Evolutionary conservation across 2,329 filamentous ascomycete genomes (phyloP), one percentile per base, ranked within the genome.

Genomic region (Alternaria novae-zelandiae): DNA sequence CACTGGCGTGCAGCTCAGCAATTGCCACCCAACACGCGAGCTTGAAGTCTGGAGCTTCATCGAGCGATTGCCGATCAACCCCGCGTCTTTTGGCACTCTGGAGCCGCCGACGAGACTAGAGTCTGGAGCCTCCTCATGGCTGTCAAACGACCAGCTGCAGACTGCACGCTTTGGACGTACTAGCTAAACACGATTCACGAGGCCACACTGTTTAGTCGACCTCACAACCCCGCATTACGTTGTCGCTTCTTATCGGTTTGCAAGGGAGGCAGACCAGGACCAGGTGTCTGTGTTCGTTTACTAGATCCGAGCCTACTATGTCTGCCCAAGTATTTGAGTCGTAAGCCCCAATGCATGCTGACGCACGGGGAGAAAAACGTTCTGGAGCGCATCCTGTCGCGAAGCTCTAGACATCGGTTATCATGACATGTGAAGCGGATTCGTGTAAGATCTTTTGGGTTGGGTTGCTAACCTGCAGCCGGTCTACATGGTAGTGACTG

Each of bases 1-100:
- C 69, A 69, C 70, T 41, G 47, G 17, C 57, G 61, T 56, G 59
- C 64, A 61, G 61, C 66, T 58, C 46, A 43, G 56, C 51, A 61
- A 61, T 73, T 46, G 69, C 70, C 71, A 69, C 71, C 59, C 61
- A 60, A 51, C 65, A 63, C 53, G 61, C 55, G 53, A 15, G 32
- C 44, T n/a, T 23, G 32, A 44, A 59, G 66, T 55, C 69, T 59
- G 65, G 57, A 68, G 65, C 65, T 64, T 59, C 62, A 61, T 66
- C 60, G 57, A 68, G 59, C 59, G 47, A 59, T 60, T 26, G 62
- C 47, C 68, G 59, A 71, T 68, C 68, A 59, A 65, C 70, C 69
- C 69, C 70, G 67, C 70, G 58, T 65, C 66, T 49, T 60, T 56
- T 63, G 57, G 55, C 36, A 17, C 57, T 41, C 67, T 66, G 64